These are phyloP conservation scores for Primulina eburnea DNA, from an alignment of 257 asterid species.

Conservation along the genomic window DNA sequence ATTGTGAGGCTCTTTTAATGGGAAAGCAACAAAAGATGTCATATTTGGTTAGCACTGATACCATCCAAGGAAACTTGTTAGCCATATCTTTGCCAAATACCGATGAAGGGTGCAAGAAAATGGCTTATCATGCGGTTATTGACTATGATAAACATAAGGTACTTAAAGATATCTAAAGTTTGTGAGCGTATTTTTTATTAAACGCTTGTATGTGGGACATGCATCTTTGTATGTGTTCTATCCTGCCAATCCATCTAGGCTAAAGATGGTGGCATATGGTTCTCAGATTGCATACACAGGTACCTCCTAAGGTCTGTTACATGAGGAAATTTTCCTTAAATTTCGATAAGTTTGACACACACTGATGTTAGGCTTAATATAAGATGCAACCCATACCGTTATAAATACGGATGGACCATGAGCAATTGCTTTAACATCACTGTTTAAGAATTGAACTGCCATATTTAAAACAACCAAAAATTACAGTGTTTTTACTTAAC, in stretches of 20 bases:
- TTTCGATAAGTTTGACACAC: not conserved
- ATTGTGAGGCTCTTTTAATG: constrained; percentile 61
- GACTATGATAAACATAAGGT: constrained; percentile 38
- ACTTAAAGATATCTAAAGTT: constrained; percentile 2
- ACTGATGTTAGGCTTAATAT: not conserved
- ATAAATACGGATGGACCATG: not conserved
- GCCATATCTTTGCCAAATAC: constrained; percentile 43
- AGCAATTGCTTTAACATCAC: not conserved
- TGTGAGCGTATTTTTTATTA: not conserved
- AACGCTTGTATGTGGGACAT: not conserved
- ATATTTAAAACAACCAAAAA: not conserved
- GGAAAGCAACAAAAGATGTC: constrained; percentile 89
- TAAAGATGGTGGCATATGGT: not conserved
- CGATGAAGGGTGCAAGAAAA: constrained; percentile 33
- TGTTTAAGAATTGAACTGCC: not conserved
- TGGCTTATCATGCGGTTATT: constrained; percentile 27
- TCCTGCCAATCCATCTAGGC: not conserved
- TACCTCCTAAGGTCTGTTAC: not conserved
- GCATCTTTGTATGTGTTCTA: not conserved
- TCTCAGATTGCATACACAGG: not conserved
- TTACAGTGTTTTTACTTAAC: not conserved
- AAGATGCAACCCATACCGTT: not conserved
- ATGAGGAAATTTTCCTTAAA: not conserved
- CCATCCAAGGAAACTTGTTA: constrained; percentile 44
- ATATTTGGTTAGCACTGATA: constrained; percentile 47